Percentiles rank a stretch among this genome's conserved stretches.
These are phyloP conservation scores for Saccharomycopsis sp. DNA, from an alignment of 805 yeast species.

Conservation along the genomic window DNA sequence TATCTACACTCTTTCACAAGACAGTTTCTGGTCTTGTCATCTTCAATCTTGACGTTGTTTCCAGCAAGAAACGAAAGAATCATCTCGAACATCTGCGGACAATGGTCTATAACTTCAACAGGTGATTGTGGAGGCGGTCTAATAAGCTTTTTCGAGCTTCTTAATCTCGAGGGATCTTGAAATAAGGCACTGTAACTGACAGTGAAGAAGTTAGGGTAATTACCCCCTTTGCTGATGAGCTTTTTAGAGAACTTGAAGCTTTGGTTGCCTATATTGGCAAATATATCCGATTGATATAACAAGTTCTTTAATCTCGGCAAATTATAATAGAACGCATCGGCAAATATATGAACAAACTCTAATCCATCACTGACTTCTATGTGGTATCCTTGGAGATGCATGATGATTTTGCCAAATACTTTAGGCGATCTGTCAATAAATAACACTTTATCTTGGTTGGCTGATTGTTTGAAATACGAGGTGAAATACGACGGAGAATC, in stretches of 20 bases:
- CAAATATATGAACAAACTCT: conserved; percentile 53
- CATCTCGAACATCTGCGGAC: conserved; percentile 45
- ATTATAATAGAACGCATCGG: conserved; percentile 69
- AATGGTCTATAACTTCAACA: conserved; percentile 42
- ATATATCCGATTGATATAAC: conserved; percentile 48
- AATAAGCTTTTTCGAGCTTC: conserved; percentile 37
- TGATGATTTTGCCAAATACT: conserved; percentile 58
- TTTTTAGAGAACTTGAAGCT: conserved; percentile 54
- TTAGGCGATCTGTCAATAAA: conserved; percentile 71
- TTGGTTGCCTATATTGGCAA: conserved; percentile 50
- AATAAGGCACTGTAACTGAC: conserved; percentile 50
- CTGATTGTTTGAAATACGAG: conserved; percentile 41
- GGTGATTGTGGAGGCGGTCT: conserved; percentile 78
- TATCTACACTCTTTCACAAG: conserved; percentile 67
- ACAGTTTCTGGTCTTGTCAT: conserved; percentile 49
- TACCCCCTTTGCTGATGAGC: conserved; percentile 54
- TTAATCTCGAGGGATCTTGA: conserved; percentile 41
- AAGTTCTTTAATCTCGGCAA: conserved; percentile 48
- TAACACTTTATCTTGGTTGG: conserved; percentile 30
- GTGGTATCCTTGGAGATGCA: conserved; percentile 78
- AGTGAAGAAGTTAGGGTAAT: conserved; percentile 71
- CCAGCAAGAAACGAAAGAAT: conserved; percentile 54
- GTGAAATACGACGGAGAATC: conserved; percentile 91
- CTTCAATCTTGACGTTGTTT: conserved; percentile 38
- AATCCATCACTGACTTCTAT: conserved; percentile 53